phyloP scores from a whole-genome alignment of 495 filamentous ascomycete genomes.

The Chaetomidium leptoderma region DNA sequence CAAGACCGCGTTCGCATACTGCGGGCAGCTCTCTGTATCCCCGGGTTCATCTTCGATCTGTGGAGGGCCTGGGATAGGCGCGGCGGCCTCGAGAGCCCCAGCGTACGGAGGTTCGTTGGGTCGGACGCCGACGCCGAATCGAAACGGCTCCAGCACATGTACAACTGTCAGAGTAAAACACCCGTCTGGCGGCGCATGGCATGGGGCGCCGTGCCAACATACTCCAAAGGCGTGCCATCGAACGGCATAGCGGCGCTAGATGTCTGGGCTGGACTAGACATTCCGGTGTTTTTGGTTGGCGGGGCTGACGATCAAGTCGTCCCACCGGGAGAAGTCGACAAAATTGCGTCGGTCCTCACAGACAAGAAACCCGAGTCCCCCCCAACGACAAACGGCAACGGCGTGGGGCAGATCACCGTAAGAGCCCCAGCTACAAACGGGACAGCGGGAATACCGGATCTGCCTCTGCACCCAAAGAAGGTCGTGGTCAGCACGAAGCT shows the following conservation, averaged over 20 bases:
- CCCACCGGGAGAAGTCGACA: constrained; percentile 62
- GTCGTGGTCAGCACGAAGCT: constrained; percentile 67
- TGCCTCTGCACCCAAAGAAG: constrained; percentile 41
- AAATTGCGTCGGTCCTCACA: constrained; percentile 47
- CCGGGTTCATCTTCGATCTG: constrained; percentile 67
- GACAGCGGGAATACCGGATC: constrained; percentile 38
- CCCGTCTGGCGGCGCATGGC: constrained; percentile 82
- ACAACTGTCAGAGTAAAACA: constrained; percentile 77
- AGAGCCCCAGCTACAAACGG: constrained; percentile 41
- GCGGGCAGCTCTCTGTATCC: constrained; percentile 59
- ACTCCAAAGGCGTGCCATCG: constrained; percentile 44
- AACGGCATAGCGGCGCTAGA: constrained; percentile 65
- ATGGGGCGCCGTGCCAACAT: constrained; percentile 60
- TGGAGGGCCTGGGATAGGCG: constrained; percentile 77
- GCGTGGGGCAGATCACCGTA: constrained; percentile 29
- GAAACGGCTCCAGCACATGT: constrained; percentile 72
- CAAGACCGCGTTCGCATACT: constrained; percentile 49
- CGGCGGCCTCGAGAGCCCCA: constrained; percentile 71
- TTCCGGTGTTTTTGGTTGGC: constrained; percentile 73
- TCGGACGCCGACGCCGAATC: constrained; percentile 66
- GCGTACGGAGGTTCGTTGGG: constrained; percentile 77
- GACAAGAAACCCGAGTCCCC: constrained; percentile 14
- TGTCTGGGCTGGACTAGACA: constrained; percentile 66
- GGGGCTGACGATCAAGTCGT: constrained; percentile 75
- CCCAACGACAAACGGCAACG: constrained; percentile 7